These are phyloP conservation scores for Hymenoscyphus fraxineus DNA, from an alignment of 2,329 filamentous ascomycete species.

Conservation along the genomic window DNA sequence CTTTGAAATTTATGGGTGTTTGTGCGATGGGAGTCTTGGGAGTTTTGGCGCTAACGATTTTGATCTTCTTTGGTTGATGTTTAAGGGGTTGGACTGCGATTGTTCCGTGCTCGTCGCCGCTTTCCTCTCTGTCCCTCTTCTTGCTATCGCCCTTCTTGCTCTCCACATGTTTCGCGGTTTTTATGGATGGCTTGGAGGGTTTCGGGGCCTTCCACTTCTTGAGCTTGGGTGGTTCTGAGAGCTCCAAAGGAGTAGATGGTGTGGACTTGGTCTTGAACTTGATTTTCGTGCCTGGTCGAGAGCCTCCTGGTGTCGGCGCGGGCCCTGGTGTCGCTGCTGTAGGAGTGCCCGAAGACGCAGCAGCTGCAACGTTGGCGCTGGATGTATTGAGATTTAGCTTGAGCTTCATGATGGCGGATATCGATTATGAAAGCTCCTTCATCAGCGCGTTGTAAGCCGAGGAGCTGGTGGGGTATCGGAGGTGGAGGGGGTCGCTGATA, in stretches of 20 bases:
- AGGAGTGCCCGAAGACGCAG: constrained; percentile 22
- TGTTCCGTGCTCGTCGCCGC: constrained; percentile 44
- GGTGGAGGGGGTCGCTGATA: neutral
- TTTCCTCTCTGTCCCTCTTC: constrained; percentile 53
- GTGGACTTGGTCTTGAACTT: constrained; percentile 28
- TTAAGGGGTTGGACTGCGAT: constrained; percentile 26
- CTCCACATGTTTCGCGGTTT: constrained; percentile 38
- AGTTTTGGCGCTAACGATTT: constrained; percentile 32
- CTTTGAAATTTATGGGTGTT: constrained; percentile 40
- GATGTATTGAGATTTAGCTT: constrained; percentile 28
- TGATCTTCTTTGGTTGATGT: constrained; percentile 43
- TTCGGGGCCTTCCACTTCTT: constrained; percentile 58
- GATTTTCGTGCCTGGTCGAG: constrained; percentile 29
- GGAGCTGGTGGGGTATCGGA: neutral
- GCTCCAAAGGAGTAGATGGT: constrained; percentile 25
- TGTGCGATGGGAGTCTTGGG: constrained; percentile 11
- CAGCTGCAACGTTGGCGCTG: constrained; percentile 1
- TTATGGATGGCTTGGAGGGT: constrained; percentile 54
- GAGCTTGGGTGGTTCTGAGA: constrained; percentile 21
- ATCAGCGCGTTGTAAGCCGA: neutral
- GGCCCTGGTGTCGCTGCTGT: constrained; percentile 20
- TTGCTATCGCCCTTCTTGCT: constrained; percentile 47
- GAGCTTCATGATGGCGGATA: constrained; percentile 27
- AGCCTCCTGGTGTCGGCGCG: constrained; percentile 23
- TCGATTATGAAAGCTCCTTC: neutral